phyloP scores from a whole-genome alignment of 768 basidiomycete genomes.

The Agaricus subrufescens region DNA sequence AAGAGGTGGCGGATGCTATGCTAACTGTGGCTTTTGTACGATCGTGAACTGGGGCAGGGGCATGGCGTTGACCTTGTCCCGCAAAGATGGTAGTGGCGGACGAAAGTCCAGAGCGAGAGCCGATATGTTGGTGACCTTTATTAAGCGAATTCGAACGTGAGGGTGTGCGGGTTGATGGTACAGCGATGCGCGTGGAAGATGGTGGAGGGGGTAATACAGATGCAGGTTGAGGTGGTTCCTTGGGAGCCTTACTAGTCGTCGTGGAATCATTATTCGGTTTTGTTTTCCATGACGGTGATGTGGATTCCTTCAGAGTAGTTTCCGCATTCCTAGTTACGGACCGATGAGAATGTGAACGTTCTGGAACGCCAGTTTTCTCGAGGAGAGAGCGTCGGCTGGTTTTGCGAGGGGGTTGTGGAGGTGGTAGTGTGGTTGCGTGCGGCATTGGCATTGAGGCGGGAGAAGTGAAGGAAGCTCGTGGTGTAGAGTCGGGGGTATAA shows the following conservation, averaged over 20 bases:
- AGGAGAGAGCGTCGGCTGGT: constrained; percentile 21
- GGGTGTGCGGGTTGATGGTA: constrained; percentile 23
- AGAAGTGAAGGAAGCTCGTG: constrained; percentile 43
- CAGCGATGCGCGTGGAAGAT: constrained; percentile 11
- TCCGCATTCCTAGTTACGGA: background rate
- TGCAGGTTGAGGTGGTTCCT: constrained; percentile 1
- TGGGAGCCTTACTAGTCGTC: background rate
- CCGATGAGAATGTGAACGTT: background rate
- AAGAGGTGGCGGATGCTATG: constrained; percentile 20
- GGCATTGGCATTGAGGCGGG: constrained; percentile 20
- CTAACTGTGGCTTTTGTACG: constrained; percentile 6
- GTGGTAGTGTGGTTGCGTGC: constrained; percentile 14
- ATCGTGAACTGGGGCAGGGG: constrained; percentile 2
- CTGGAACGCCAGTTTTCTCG: background rate
- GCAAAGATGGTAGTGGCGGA: background rate
- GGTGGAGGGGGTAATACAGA: background rate
- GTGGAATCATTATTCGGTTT: background rate
- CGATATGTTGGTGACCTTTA: background rate
- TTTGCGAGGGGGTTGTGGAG: constrained; percentile 18
- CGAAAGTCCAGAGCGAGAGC: constrained; percentile 3
- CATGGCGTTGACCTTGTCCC: background rate
- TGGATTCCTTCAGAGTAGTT: background rate
- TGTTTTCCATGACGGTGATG: constrained; percentile 5
- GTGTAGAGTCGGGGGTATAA: constrained; percentile 59
- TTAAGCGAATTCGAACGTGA: constrained; percentile 13